Base-by-base conservation (phyloP, 768 basidiomycete species). In the Tulasnella sp. region DNA sequence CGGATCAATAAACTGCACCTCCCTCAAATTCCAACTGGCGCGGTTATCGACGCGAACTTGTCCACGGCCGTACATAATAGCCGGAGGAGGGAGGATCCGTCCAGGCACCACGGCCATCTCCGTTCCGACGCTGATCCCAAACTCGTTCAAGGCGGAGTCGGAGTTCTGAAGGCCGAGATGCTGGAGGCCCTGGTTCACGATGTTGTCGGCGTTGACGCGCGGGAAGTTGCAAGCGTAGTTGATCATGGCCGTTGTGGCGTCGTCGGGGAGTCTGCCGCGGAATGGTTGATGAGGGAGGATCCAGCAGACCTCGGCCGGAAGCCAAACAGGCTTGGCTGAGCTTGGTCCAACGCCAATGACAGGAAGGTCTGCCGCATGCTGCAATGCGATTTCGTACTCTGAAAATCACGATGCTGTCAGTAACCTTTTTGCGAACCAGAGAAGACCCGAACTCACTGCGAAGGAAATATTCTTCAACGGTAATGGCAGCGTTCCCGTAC, bases 11-110 rank as follows among this genome's bases (percentile, higher is more conserved):
- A 94, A 94, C 79, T 86, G 88, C 79, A 91, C 89, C 64, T 86
- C 85, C 68, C 87, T 81, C 72, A 93, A 89, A 78, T 94, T 94
- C 93, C 93, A 94, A 49, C 88, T 87, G 0, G 90, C 93, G 70
- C 80, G 82, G 39, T 90, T 87, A 42, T 80, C 83, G 7, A 89
- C 86, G 3, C 79, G 78, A 11, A 52, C 29, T 14, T 52, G 67
- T 39, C 83, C 82, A 17, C 82, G 85, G 2, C 81, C 74, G 80
- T 94, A 94, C 1, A 83, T 83, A 71, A 94, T 79, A 0, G 78
- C 77, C 0, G 93, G 93, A 0, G 90, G 83, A 0, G 83, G 84
- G 1, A 95, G 87, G 76, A 91, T 86, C 19, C 93, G 88, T 2
- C 82, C 90, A 1, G 92, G 92, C 3, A 93, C 81, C 8, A 86